A percentile compares a stretch with the other conserved stretches of the same genome.
These are phyloP conservation scores for Diaporthe eres DNA, from an alignment of 2,329 filamentous ascomycete species.

Conservation along the genomic window DNA sequence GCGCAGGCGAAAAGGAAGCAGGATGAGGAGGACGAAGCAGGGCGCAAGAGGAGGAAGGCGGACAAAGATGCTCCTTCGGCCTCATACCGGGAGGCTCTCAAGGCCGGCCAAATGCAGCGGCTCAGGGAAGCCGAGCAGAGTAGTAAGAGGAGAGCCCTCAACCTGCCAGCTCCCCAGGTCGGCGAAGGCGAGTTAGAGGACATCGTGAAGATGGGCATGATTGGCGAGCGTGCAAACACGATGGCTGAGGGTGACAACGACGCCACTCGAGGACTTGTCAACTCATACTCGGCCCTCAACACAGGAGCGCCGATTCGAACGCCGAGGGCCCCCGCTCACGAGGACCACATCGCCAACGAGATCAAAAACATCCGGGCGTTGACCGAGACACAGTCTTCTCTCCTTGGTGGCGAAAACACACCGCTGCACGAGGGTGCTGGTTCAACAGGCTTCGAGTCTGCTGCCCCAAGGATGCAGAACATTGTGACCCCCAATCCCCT, in stretches of 20 bases:
- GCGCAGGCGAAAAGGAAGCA: constrained; percentile 91
- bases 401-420: constrained; percentile 94
- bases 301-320: constrained; percentile 90
- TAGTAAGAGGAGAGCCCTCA: constrained; percentile 89
- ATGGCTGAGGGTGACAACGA: constrained; percentile 86
- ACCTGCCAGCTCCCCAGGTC: constrained; percentile 90
- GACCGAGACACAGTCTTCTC: constrained; percentile 92
- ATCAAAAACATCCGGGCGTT: constrained; percentile 93
- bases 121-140: constrained; percentile 97
- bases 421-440: constrained; percentile 84
- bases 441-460: constrained; percentile 91
- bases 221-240: constrained; percentile 86
- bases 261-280: constrained; percentile 86
- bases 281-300: constrained; percentile 87
- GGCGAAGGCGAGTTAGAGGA: constrained; percentile 94
- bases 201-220: constrained; percentile 98
- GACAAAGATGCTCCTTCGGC: constrained; percentile 86
- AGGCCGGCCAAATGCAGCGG: constrained; percentile 94
- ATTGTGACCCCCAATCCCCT: constrained; percentile 95
- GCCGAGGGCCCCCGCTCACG: constrained; percentile 89
- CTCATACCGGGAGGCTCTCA: constrained; percentile 87
- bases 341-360: constrained; percentile 97
- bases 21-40: constrained; percentile 85
- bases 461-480: constrained; percentile 82
- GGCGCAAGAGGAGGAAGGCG: constrained; percentile 87